Evolutionary conservation across 2,329 filamentous ascomycete species (phyloP), one percentile per base, ranked within the genome.

Genomic region (Sarocladium kiliense): DNA sequence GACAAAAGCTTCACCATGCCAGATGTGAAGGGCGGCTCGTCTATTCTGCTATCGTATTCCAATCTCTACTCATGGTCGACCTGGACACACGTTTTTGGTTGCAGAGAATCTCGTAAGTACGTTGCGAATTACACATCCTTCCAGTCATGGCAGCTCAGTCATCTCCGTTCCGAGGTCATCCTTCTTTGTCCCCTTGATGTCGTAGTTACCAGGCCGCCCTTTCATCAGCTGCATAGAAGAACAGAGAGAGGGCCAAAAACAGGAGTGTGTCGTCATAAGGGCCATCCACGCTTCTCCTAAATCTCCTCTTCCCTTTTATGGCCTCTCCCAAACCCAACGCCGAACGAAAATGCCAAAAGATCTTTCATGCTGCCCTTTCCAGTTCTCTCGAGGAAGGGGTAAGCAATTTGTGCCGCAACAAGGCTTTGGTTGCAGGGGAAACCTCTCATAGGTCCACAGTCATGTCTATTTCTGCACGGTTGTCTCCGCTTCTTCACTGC

Each of bases 401-500:
- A 30, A 47, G 44, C 44, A 26, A 9, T n/a, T 27, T 21, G 7
- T 30, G 18, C 36, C 16, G 36, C 18, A 19, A 39, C 36, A 19
- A 39, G 16, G 18, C 49, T 32, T 50, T 49, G 14, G 23, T 34
- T 25, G 36, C 57, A 30, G 50, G 26, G 44, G 56, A 50, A 57
- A 60, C 30, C 36, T 11, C 14, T 18, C 18, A 53, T 50, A 37
- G 45, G 49, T 42, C 55, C 53, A 42, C 54, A 37, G 36, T 64
- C 58, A 18, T 53, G 32, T 41, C 32, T 30, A 45, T n/a, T 49
- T 25, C 18, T 55, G 39, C 27, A 47, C 23, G 18, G 7, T 27
- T 47, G 12, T 9, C 41, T 4, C 25, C 27, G 3, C 27, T 23
- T n/a, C 25, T 49, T 49, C 30, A n/a, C 58, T 68, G 71, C 65